phyloP scores from a whole-genome alignment of 1,284 basidiomycete species.

The Malassezia globosa region DNA sequence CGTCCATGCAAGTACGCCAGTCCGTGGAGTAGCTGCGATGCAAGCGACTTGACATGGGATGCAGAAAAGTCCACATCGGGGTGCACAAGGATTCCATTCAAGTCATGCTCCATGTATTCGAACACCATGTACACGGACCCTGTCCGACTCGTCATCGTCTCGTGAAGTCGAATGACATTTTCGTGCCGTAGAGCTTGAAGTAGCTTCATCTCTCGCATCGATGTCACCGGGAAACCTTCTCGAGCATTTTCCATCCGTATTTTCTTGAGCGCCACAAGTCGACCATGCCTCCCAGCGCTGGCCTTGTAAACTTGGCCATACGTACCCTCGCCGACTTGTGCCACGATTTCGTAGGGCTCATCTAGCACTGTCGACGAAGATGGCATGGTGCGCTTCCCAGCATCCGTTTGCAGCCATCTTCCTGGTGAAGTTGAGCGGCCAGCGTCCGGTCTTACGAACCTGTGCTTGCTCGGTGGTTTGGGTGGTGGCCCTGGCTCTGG shows the following conservation, averaged over 20 bases:
- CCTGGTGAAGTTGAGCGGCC: no score
- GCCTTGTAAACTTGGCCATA: constrained; percentile 99
- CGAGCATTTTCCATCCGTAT: constrained; percentile 96
- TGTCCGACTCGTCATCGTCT: constrained; percentile 94
- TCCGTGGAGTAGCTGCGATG: constrained; percentile 83
- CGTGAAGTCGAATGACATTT: constrained; percentile 78
- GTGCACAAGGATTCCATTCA: constrained; percentile 87
- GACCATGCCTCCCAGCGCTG: constrained; percentile 62
- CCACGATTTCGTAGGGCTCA: constrained; percentile 70
- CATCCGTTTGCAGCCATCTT: no score
- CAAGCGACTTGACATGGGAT: constrained; percentile 87
- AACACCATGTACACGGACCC: constrained; percentile 98
- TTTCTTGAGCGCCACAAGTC: constrained; percentile 80
- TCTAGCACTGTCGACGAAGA: no score
- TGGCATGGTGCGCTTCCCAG: not conserved
- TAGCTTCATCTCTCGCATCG: constrained; percentile 97
- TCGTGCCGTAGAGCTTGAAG: constrained; percentile 78
- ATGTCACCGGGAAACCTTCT: constrained; percentile 96
- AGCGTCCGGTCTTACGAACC: no score
- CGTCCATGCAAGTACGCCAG: constrained; percentile 87
- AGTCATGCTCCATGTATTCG: constrained; percentile 98
- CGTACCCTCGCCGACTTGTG: constrained; percentile 94
- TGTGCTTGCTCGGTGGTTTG: no score
- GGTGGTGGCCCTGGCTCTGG: no score
- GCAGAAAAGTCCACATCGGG: constrained; percentile 68